Base-by-base conservation (phyloP, 2,329 filamentous ascomycete species). In the Neofusicoccum umdonicola region DNA sequence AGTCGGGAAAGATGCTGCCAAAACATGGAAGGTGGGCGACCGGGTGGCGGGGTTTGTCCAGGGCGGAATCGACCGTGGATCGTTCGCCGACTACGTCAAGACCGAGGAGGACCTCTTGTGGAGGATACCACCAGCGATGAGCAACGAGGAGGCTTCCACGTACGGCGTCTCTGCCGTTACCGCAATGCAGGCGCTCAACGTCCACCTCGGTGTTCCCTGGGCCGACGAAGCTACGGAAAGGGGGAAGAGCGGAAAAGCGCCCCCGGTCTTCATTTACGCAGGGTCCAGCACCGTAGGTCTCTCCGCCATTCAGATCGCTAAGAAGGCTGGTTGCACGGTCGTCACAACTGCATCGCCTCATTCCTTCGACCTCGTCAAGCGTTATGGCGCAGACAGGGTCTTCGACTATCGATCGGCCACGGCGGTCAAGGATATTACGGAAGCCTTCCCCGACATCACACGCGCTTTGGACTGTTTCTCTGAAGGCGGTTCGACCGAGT, bases 221-320 rank as follows among this genome's bases (percentile, higher is more conserved):
- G 41, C 42, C 13, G 63, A 65, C 35, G 54, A 65, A 35, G 27
- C 19, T 2, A 39, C 48, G 15, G 48, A 65, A 11, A 17, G 42
- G 39, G 27, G 3, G 8, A 22, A 50, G 42, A 17, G 27, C 34
- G 47, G 61, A 11, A 22, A 45, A 19, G 8, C 27, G 4, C 27
- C 31, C 7, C 15, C 39, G n/a, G 19, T 81, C 0, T 68, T 85
- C 7, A 70, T 85, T 15, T 85, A 82, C 80, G 84, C 83, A 15
- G 85, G 83, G 0, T 78, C 81, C 2, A 79, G 79, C 0, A 76
- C 74, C 15, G 80, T 83, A 0, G 82, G 83, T 1, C 76, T 76
- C 47, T 78, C 77, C 51, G 80, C 79, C 0, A 78, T 84, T 11
- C 83, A 85, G 65, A 71, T 84, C 0, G 77, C 78, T 1, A 71